Evolutionary conservation across 352 stramenopile genomes (phyloP).

Genomic region (Phytophthora idaei): DNA sequence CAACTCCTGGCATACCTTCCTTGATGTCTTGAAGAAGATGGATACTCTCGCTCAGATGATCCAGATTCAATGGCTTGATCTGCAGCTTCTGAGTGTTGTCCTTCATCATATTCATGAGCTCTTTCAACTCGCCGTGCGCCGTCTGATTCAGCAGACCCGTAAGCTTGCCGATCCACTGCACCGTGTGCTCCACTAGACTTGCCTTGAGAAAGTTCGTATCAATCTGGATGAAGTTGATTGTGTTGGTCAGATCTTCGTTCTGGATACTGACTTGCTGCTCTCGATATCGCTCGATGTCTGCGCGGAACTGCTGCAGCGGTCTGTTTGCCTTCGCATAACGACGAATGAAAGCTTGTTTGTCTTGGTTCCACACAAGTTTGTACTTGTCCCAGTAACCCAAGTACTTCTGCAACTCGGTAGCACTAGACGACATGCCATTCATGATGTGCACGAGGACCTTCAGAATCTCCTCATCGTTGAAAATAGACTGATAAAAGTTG

Average conservation of each 20-base stretch:
- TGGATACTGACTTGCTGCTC: slow-evolving; percentile 93
- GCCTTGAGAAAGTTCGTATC: slow-evolving; percentile 94
- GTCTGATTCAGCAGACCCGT: slow-evolving; percentile 93
- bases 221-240: slow-evolving; percentile 96
- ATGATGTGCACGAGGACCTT: slow-evolving; percentile 96
- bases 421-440: slow-evolving; percentile 95
- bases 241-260: slow-evolving; percentile 92
- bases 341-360: slow-evolving; percentile 95
- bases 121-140: slow-evolving; percentile 85
- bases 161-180: slow-evolving; percentile 94
- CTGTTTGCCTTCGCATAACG: slow-evolving; percentile 95
- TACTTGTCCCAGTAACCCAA: slow-evolving; percentile 96
- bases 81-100: slow-evolving; percentile 87
- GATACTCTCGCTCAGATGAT: slow-evolving; percentile 93
- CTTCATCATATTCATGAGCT: slow-evolving; percentile 90
- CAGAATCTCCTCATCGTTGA: slow-evolving; percentile 95
- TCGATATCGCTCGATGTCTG: slow-evolving; percentile 91
- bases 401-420: slow-evolving; percentile 95
- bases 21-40: slow-evolving; percentile 90
- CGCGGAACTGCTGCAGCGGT: slow-evolving; percentile 92
- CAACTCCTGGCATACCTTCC: slow-evolving; percentile 68
- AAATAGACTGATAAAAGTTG: slow-evolving; percentile 95
- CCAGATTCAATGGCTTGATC: slow-evolving; percentile 86
- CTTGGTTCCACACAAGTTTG: slow-evolving; percentile 93
- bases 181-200: slow-evolving; percentile 90